Base-by-base conservation (phyloP, 2,329 filamentous ascomycete species). In the Lasiodiplodia hormozganensis region DNA sequence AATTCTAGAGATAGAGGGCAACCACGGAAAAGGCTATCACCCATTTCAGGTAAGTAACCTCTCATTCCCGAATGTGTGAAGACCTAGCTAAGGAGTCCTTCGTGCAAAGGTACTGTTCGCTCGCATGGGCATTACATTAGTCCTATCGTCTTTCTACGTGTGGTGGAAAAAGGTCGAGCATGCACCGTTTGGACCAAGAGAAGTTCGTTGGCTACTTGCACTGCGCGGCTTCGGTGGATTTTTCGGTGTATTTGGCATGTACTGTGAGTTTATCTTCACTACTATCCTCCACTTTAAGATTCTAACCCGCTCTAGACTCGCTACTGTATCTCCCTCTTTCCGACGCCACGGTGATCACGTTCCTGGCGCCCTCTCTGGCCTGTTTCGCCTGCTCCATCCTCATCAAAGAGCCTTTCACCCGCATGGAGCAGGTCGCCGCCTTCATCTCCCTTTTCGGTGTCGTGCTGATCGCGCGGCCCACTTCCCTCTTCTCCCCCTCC, bases 311-410 rank as follows among this genome's bases (percentile, higher is more conserved):
- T 14, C 16, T 8, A 85, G 84, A 89, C 74, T 90, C 88, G 8
- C 81, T 92, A 68, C 86, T 92, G 75, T 96, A 96, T 74, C 86
- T 97, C 3, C 92, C 93, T 0, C 85, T 97, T 2, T 91, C 93
- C 18, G 94, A 97, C 77, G 93, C 94, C 2, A 96, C 92, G 0
- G 94, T 97, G 40, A 90, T 97, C 65, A 96, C 93, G 10, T 97
- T 97, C 76, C 85, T 97, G 6, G 88, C 91, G 0, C 94, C 94
- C 0, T 90, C 90, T 16, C 84, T 96, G 6, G 88, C 92, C 23
- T 93, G 92, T 68, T 93, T 94, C 81, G 86, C 91, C 21, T 97
- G 93, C 77, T 93, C 91, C 43, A 83, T 94, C 67, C 80, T 94
- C 47, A 86, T 90, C 68, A 87, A 89, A 64, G 93, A 97, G 73